A percentile compares a stretch with the other conserved stretches of the same genome.
phyloP scores from a whole-genome alignment of 2,329 filamentous ascomycete species.

The Aspergillus piperis region DNA sequence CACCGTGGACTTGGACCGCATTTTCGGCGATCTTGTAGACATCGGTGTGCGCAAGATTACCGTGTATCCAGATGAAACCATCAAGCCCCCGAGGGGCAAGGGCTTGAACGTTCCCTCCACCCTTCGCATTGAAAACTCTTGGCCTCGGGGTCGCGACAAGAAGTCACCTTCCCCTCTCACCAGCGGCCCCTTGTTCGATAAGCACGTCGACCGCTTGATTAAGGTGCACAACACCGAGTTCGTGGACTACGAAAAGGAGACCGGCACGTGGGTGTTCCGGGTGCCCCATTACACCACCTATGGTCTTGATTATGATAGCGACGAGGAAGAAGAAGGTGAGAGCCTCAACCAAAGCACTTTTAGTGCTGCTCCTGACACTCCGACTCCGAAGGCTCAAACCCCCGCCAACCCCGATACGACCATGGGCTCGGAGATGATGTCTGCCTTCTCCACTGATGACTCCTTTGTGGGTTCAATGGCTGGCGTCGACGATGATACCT shows the following conservation, averaged over 20 bases:
- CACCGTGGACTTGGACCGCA: conserved; percentile 73
- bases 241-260: conserved; percentile 73
- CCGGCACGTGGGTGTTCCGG: conserved; percentile 84
- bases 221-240: conserved; percentile 80
- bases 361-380: conserved; percentile 54
- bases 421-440: conserved; percentile 40
- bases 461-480: conserved; percentile 43
- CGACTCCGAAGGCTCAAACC: conserved; percentile 43
- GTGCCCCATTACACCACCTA: conserved; percentile 99
- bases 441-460: conserved; percentile 44
- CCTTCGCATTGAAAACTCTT: conserved; percentile 89
- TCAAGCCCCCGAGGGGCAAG: conserved; percentile 82
- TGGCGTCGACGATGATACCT: conserved; percentile 56
- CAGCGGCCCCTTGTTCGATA: conserved; percentile 67
- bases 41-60: conserved; percentile 78
- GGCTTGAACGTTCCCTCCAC: conserved; percentile 88
- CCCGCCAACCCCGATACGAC: conserved; percentile 31
- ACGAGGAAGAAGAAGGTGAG: conserved; percentile 62
- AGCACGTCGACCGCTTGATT: conserved; percentile 78
- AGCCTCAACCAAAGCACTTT: conserved; percentile 54
- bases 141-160: conserved; percentile 72
- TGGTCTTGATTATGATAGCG: conserved; percentile 79
- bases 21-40: conserved; percentile 74
- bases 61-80: conserved; percentile 74
- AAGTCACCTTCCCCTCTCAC: conserved; percentile 59